Evolutionary conservation across 176 grass and related monocot species (phyloP), one percentile per base, ranked within the genome.

Genomic region (Avena atlantica): DNA sequence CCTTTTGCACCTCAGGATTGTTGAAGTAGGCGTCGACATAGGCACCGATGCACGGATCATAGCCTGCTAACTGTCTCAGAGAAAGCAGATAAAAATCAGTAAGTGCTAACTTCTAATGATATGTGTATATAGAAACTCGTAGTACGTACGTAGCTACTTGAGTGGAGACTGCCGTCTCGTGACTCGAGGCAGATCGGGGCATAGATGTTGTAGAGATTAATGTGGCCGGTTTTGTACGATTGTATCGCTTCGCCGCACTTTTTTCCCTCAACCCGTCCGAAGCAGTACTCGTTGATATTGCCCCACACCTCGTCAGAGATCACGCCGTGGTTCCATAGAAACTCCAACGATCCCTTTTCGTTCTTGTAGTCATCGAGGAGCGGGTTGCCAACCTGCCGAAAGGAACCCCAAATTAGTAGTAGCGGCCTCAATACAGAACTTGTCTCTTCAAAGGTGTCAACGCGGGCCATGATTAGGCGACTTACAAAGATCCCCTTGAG

Each of bases 401-500:
- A 83, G 12, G 19, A 56, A 55, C 9, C 62, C 7, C 0, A 23
- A 19, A n/a, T 50, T 2, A 24, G 23, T 12, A 19, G 4, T 0
- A 7, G 25, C 17, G 5, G 45, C 12, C 11, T 4, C 19, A 17
- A 7, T 19, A 2, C 23, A 29, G 12, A 23, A 21, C 23, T 51
- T 36, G 63, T 79, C 60, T 24, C 8, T 34, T 51, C 9, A 34
- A 67, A 67, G 16, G 3, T 24, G 2, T 36, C 45, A 48, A 48
- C 9, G 45, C 8, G 0, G 45, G 9, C 45, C 9, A 48, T 48
- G 45, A 48, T 48, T 2, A 48, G 7, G 45, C 7, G 11, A 68
- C 84, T 83, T 84, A 93, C 92, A 8, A 85, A 60, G 58, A 93
- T 78, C 6, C 91, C 91, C 23, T 82, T 84, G 34, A 93, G 88